Percentiles rank a stretch among this genome's conserved stretches.
Evolutionary conservation across 2,329 filamentous ascomycete genomes (phyloP).

Genomic region (Calonectria pseudoreteaudii): DNA sequence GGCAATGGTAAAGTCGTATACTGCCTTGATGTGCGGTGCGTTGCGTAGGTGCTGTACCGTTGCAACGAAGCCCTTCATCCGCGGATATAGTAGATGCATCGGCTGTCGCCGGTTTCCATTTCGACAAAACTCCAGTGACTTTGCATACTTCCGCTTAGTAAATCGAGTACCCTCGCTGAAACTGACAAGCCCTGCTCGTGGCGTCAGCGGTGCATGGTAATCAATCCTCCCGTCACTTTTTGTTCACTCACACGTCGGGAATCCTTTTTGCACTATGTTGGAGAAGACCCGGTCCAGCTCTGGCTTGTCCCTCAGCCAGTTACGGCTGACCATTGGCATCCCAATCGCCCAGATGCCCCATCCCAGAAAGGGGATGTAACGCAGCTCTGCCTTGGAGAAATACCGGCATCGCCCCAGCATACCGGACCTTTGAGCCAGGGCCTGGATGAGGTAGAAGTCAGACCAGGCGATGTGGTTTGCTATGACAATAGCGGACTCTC

Average conservation of each 20-base stretch:
- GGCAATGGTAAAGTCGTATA: slow-evolving; percentile 68
- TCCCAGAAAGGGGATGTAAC: slow-evolving; percentile 69
- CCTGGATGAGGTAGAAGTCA: slow-evolving; percentile 75
- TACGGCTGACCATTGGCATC: slow-evolving; percentile 71
- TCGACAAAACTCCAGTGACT: slow-evolving; percentile 65
- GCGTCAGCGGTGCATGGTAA: slow-evolving; percentile 22
- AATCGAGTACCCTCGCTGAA: slow-evolving; percentile 74
- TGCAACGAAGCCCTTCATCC: slow-evolving; percentile 69
- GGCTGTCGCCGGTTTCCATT: slow-evolving; percentile 62
- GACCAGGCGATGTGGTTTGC: slow-evolving; percentile 71
- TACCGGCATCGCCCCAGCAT: slow-evolving; percentile 73
- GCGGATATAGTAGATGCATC: slow-evolving; percentile 69
- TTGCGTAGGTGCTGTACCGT: slow-evolving; percentile 67
- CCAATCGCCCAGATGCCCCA: slow-evolving; percentile 75
- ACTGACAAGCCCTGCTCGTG: slow-evolving; percentile 68
- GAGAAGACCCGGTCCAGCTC: slow-evolving; percentile 69
- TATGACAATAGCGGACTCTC: slow-evolving; percentile 71
- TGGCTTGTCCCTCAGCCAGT: slow-evolving; percentile 67
- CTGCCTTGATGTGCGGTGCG: slow-evolving; percentile 63
- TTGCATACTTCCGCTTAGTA: slow-evolving; percentile 63
- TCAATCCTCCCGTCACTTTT: background rate
- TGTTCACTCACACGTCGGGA: slow-evolving; percentile 69
- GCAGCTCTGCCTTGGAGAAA: slow-evolving; percentile 71
- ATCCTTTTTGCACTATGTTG: slow-evolving; percentile 62
- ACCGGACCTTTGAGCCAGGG: slow-evolving; percentile 61